Evolutionary conservation across 176 grass and related monocot species (phyloP).

Genomic region (Oryza meyeriana): DNA sequence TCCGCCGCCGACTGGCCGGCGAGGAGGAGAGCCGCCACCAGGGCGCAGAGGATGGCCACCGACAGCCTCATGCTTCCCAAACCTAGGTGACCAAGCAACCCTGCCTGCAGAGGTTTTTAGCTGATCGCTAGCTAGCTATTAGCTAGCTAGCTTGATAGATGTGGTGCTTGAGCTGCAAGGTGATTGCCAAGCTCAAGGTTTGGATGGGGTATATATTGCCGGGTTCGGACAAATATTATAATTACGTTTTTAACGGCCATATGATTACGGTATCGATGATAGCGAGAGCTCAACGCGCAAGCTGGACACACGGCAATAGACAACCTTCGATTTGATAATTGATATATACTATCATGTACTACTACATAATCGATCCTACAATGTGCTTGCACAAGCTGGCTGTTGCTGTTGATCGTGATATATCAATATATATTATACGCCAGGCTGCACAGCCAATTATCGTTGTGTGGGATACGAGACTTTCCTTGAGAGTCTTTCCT

Average conservation of each 20-base stretch:
- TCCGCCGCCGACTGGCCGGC: background rate
- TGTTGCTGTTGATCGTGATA: background rate
- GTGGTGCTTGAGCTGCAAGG: background rate
- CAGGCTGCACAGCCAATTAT: background rate
- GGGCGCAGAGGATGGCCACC: conserved; percentile 11
- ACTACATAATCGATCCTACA: background rate
- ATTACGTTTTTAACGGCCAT: background rate
- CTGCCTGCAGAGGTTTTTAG: background rate
- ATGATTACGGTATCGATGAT: background rate
- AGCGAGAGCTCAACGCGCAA: background rate
- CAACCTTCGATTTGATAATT: background rate
- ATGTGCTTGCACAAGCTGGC: background rate
- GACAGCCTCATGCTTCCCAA: conserved; percentile 33
- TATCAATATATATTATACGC: background rate
- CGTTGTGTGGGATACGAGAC: background rate
- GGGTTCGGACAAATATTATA: background rate
- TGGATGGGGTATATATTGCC: conserved; percentile 28
- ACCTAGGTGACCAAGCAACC: background rate
- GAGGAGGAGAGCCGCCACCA: conserved; percentile 32
- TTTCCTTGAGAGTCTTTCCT: background rate
- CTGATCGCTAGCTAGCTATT: background rate
- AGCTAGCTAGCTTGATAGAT: background rate
- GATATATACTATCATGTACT: background rate
- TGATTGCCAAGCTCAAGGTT: background rate
- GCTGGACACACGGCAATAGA: background rate